phyloP scores from a whole-genome alignment of 2,329 filamentous ascomycete genomes.

The Raffaelea ambrosiae region DNA sequence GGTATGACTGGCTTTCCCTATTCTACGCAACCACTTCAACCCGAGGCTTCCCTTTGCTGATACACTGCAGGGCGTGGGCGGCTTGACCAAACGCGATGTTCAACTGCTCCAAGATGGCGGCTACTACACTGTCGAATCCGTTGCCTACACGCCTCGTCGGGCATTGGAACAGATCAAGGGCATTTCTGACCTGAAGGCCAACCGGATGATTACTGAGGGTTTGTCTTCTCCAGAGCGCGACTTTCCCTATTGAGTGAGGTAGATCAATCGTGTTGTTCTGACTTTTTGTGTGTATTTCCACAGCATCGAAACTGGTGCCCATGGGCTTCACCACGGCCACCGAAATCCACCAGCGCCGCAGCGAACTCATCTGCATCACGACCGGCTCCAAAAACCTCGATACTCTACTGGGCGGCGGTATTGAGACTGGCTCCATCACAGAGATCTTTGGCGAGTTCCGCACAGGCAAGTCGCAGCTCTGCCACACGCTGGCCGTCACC shows the following conservation, averaged over 20 bases:
- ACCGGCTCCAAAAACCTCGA: slow-evolving; percentile 97
- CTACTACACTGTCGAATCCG: slow-evolving; percentile 89
- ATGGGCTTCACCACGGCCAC: slow-evolving; percentile 99
- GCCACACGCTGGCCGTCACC: slow-evolving; percentile 95
- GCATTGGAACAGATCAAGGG: slow-evolving; percentile 92
- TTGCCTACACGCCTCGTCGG: slow-evolving; percentile 83
- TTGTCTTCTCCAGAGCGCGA: no score
- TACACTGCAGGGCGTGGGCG: slow-evolving; percentile 64
- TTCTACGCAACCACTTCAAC: neutral
- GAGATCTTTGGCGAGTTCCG: slow-evolving; percentile 98
- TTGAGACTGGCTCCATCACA: slow-evolving; percentile 96
- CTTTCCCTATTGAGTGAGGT: neutral
- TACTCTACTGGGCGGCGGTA: slow-evolving; percentile 83
- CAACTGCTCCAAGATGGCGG: slow-evolving; percentile 87
- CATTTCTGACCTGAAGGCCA: slow-evolving; percentile 93
- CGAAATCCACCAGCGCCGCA: slow-evolving; percentile 95
- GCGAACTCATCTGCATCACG: slow-evolving; percentile 94
- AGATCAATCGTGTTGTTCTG: neutral
- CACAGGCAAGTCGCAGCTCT: slow-evolving; percentile 97
- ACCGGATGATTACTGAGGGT: slow-evolving; percentile 87
- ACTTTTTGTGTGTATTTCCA: neutral
- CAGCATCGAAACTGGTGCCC: slow-evolving; percentile 89
- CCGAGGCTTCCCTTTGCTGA: slow-evolving; percentile 1
- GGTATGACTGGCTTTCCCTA: slow-evolving; percentile 37
- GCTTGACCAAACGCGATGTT: slow-evolving; percentile 90